Evolutionary conservation across 2,329 filamentous ascomycete species (phyloP).

Genomic region (Chaetomiaceae sp.): DNA sequence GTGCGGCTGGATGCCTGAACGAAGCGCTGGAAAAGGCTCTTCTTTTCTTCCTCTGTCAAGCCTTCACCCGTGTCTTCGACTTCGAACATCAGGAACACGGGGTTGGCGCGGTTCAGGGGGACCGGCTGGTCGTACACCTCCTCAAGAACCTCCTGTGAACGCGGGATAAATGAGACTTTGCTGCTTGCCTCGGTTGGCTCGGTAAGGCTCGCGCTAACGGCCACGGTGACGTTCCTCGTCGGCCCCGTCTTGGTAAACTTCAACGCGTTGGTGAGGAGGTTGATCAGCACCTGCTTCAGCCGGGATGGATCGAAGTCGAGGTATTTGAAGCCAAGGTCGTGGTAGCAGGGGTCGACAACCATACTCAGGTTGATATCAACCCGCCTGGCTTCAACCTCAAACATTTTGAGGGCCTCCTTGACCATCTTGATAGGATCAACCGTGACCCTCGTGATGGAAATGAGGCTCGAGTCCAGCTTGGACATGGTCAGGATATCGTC

Average conservation of each 20-base stretch:
- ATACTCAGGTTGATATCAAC: slow-evolving; percentile 65
- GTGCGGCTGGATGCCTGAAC: slow-evolving; percentile 72
- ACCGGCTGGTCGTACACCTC: slow-evolving; percentile 37
- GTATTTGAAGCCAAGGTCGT: slow-evolving; percentile 56
- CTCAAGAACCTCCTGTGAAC: slow-evolving; percentile 45
- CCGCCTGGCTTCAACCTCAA: slow-evolving; percentile 67
- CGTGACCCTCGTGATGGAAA: slow-evolving; percentile 67
- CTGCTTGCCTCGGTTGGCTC: slow-evolving; percentile 40
- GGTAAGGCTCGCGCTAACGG: slow-evolving; percentile 41
- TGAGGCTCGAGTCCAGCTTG: slow-evolving; percentile 70
- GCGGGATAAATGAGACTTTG: slow-evolving; percentile 59
- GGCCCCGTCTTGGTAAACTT: slow-evolving; percentile 70
- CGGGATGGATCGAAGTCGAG: slow-evolving; percentile 68
- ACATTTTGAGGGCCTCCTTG: slow-evolving; percentile 68
- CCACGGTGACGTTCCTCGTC: slow-evolving; percentile 51
- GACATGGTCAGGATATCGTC: slow-evolving; percentile 70
- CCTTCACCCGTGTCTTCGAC: slow-evolving; percentile 76
- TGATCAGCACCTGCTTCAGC: slow-evolving; percentile 74
- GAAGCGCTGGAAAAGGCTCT: slow-evolving; percentile 72
- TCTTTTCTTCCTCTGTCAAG: slow-evolving; percentile 65
- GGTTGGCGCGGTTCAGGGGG: slow-evolving; percentile 36
- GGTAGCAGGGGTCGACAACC: slow-evolving; percentile 58
- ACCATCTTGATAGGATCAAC: slow-evolving; percentile 65
- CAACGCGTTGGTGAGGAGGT: slow-evolving; percentile 74
- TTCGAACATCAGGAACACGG: slow-evolving; percentile 64